Evolutionary conservation across 2,329 filamentous ascomycete species (phyloP), one percentile per base, ranked within the genome.

Genomic region (Emmonsia crescens): DNA sequence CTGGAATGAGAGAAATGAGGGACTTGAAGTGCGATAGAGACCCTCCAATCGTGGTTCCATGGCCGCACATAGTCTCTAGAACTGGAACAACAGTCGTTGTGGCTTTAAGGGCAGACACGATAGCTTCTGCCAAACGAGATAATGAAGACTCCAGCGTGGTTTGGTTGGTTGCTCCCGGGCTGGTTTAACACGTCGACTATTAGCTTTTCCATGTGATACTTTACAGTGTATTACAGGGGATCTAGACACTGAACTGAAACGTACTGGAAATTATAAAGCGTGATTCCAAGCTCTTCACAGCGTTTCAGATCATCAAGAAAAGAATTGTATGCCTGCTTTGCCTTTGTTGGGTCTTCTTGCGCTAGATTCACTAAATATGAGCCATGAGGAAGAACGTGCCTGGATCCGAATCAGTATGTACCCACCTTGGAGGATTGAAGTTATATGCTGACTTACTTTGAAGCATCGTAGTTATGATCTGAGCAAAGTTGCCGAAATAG

Each of bases 361-460:
- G 94, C 94, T 5, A 99, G 84, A 72, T 99, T 99, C 70, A 99
- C 91, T 8, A 99, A 87, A 73, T 99, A 99, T 1, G 90, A 96
- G 40, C 94, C 94, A 72, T 99, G 94, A 0, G 94, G 94, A 1
- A 99, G 85, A 69, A 91, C 84, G 75, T 90, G 87, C 64, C 77
- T 80, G 42, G 48, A 60, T 55, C n/a, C 27, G 55, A 44, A 46
- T 70, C 40, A 69, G 64, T 16, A 58, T 33, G 27, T 38, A 36
- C 19, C 8, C 24, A 14, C 24, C 31, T 24, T 42, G n/a, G 8
- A 31, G 1, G 21, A 10, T 44, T 5, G 12, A 44, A 31, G 9
- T 44, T 38, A 57, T 31, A 14, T 46, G 46, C 1, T 29, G 29
- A 61, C 70, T 61, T 68, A 80, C 71, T 84, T 83, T 61, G 80